phyloP scores from a whole-genome alignment of 1,284 basidiomycete genomes.

The Trametes versicolor region DNA sequence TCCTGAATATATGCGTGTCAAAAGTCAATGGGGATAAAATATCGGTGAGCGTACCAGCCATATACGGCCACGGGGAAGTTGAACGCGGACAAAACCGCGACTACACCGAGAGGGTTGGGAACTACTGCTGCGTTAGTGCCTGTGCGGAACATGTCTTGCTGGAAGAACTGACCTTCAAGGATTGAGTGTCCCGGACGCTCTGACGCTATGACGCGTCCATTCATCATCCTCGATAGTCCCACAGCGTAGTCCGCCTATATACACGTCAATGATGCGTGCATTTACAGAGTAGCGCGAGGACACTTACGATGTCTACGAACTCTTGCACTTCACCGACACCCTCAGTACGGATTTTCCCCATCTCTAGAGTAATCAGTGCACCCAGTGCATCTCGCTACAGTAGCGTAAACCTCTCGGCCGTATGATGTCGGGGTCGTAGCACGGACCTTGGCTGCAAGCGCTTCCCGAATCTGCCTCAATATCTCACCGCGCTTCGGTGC shows the following conservation, averaged over 20 bases:
- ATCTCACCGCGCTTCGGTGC: conserved; percentile 91
- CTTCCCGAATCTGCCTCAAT: conserved; percentile 87
- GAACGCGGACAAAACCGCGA: conserved; percentile 93
- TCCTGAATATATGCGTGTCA: conserved; percentile 62
- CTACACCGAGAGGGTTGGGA: conserved; percentile 91
- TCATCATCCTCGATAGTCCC: conserved; percentile 92
- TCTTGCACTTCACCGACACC: conserved; percentile 95
- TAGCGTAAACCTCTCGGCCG: conserved; percentile 2
- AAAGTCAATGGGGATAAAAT: neutral
- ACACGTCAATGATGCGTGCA: neutral
- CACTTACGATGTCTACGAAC: conserved; percentile 88
- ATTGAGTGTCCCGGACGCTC: conserved; percentile 93
- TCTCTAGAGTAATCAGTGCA: conserved; percentile 87
- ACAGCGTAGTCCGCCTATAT: conserved; percentile 76
- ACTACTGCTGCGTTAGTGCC: conserved; percentile 54
- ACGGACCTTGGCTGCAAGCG: conserved; percentile 78
- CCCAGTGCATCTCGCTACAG: conserved; percentile 82
- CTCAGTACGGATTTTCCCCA: conserved; percentile 97
- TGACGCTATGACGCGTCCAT: conserved; percentile 85
- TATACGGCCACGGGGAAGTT: conserved; percentile 96
- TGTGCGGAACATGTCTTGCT: neutral
- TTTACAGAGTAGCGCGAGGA: neutral
- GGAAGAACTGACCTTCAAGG: conserved; percentile 69
- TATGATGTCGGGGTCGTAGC: neutral
- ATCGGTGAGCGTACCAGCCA: conserved; percentile 67